A percentile compares a stretch with the other conserved stretches of the same genome.
Conservation (phyloP, 1,139 yeast species). For the Pichia terricola region DNA sequence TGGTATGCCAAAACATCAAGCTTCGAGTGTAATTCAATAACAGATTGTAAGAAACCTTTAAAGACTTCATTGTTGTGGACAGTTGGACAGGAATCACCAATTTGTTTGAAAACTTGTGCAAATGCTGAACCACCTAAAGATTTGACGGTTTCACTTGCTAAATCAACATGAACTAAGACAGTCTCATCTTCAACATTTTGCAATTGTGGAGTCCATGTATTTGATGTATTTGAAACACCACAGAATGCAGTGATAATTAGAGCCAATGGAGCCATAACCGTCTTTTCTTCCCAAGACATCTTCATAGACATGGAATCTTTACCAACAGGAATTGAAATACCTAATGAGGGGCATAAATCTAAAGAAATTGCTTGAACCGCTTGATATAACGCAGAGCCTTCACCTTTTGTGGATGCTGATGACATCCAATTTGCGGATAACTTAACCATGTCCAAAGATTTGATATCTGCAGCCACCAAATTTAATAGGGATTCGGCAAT, state of each 20-base stretch:
- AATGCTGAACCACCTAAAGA: slow-evolving; percentile 90
- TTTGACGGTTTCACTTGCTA: slow-evolving; percentile 50
- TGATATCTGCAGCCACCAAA: slow-evolving; percentile 81
- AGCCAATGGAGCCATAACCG: slow-evolving; percentile 93
- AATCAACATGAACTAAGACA: slow-evolving; percentile 69
- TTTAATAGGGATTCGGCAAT: slow-evolving; percentile 93
- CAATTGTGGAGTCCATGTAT: slow-evolving; percentile 93
- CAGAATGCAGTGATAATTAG: slow-evolving; percentile 86
- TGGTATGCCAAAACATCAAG: slow-evolving; percentile 80
- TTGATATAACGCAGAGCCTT: slow-evolving; percentile 89
- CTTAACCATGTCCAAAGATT: slow-evolving; percentile 65
- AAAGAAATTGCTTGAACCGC: slow-evolving; percentile 96
- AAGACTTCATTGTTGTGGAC: slow-evolving; percentile 61
- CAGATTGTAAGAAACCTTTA: slow-evolving; percentile 60
- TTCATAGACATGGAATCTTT: slow-evolving; percentile 99
- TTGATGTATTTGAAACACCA: slow-evolving; percentile 74
- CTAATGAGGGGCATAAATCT: slow-evolving; percentile 89
- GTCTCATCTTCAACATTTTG: slow-evolving; percentile 39
- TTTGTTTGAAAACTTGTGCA: slow-evolving; percentile 84
- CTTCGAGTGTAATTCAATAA: slow-evolving; percentile 60
- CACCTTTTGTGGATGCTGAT: slow-evolving; percentile 91
- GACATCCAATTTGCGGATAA: slow-evolving; percentile 99
- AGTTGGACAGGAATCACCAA: slow-evolving; percentile 77
- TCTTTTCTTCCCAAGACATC: slow-evolving; percentile 93
- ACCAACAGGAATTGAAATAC: slow-evolving; percentile 92